phyloP scores from a whole-genome alignment of 1,284 basidiomycete species.

The Trichosporon inkin region DNA sequence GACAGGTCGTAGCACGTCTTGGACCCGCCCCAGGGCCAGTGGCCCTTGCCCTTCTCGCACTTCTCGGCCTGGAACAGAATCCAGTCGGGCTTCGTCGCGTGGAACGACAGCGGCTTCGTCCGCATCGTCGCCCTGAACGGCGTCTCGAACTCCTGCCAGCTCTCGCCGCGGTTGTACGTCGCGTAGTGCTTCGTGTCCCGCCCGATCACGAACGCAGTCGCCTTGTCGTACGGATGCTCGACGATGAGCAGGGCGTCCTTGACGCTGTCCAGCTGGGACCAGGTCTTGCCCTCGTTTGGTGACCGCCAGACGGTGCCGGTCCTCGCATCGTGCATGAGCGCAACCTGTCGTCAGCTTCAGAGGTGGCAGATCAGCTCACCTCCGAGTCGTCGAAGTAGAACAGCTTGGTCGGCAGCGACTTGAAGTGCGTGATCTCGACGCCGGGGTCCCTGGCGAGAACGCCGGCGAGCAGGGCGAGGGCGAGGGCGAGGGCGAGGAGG shows the following conservation, averaged over 20 bases:
- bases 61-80: slow-evolving; percentile 78
- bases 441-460: slow-evolving; percentile 38
- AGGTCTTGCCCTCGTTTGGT: slow-evolving; percentile 82
- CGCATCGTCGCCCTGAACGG: slow-evolving; percentile 61
- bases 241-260: slow-evolving; percentile 69
- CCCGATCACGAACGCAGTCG: slow-evolving; percentile 79
- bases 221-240: slow-evolving; percentile 79
- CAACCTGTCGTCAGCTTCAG: slow-evolving; percentile 55
- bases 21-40: slow-evolving; percentile 59
- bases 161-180: slow-evolving; percentile 75
- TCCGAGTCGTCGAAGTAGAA: slow-evolving; percentile 91
- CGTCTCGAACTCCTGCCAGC: slow-evolving; percentile 75
- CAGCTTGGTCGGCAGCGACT: slow-evolving; percentile 72
- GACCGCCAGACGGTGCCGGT: slow-evolving; percentile 71
- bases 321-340: slow-evolving; percentile 74
- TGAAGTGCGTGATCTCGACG: slow-evolving; percentile 52
- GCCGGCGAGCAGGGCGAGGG: neutral
- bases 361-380: slow-evolving; percentile 52
- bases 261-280: slow-evolving; percentile 63
- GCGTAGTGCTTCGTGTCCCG: slow-evolving; percentile 69
- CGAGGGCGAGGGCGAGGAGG: slow-evolving; percentile 5
- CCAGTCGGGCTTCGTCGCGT: slow-evolving; percentile 68
- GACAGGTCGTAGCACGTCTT: slow-evolving; percentile 76
- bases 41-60: slow-evolving; percentile 61
- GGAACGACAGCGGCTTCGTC: slow-evolving; percentile 70